Evolutionary conservation across 73 alveolate genomes (phyloP), one percentile per base, ranked within the genome.

Genomic region (Symbiodinium natans): DNA sequence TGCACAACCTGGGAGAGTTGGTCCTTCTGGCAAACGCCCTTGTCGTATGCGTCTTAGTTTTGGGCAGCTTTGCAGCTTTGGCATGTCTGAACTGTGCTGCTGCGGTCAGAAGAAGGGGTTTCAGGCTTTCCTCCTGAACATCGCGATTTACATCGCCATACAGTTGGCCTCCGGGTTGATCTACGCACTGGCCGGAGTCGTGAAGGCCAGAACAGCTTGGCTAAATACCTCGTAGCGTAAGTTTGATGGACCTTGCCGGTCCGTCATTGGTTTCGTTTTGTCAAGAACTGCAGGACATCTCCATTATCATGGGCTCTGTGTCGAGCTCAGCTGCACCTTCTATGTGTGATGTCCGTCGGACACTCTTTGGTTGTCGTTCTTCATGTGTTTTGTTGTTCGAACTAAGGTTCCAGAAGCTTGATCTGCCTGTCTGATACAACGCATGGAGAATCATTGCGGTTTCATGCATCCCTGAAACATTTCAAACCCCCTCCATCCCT

Each of bases 301-400:
- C 96, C 39, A 90, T 90, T 75, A 90, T 90, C 63, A 90, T 90
- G 88, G 96, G 96, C 48, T 90, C 96, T 63, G 80, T 29, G 36
- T 63, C 4, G 17, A 7, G 34, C 77, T 63, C 77, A 63, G 77
- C 25, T 56, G 5, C n/a, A n/a, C n/a, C n/a, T n/a, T n/a, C n/a
- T n/a, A n/a, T n/a, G n/a, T n/a, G n/a, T n/a, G n/a, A n/a, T n/a
- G n/a, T n/a, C n/a, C n/a, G n/a, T n/a, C n/a, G n/a, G n/a, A n/a
- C n/a, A n/a, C n/a, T n/a, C n/a, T n/a, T n/a, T n/a, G n/a, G n/a
- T n/a, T n/a, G n/a, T n/a, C n/a, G n/a, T n/a, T n/a, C n/a, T n/a
- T n/a, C n/a, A n/a, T n/a, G n/a, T 43, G 5, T 52, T 27, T 27
- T 4, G 68, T 27, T 52, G 68, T 27, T 52, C 68, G 68, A 27